Conservation (phyloP, 495 filamentous ascomycete species). For the Penicillium goetzii region DNA sequence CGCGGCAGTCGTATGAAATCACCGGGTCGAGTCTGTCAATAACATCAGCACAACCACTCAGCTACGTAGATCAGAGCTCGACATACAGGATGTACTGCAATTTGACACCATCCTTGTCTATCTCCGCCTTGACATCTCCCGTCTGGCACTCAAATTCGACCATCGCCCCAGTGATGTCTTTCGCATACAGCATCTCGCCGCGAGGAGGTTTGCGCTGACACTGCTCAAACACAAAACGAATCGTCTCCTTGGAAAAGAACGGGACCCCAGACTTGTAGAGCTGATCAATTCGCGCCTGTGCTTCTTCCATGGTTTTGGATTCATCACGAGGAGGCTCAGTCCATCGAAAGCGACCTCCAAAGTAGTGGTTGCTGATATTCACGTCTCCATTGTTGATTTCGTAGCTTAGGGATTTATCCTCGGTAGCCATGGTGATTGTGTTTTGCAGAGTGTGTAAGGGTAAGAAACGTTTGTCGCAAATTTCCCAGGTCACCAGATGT, state of each 20-base stretch:
- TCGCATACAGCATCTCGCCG: conserved; percentile 16
- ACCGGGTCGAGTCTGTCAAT: conserved; percentile 12
- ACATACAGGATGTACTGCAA: conserved; percentile 14
- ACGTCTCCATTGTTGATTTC: background rate
- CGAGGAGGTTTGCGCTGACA: conserved; percentile 9
- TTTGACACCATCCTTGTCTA: background rate
- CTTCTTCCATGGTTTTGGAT: conserved; percentile 20
- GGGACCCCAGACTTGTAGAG: conserved; percentile 21
- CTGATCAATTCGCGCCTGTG: conserved; percentile 18
- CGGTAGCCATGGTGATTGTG: background rate
- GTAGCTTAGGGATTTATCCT: background rate
- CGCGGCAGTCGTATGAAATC: conserved; percentile 17
- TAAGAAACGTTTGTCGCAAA: background rate
- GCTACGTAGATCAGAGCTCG: background rate
- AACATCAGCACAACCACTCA: background rate
- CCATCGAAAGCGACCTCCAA: background rate
- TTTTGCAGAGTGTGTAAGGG: background rate
- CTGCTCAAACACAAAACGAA: conserved; percentile 19
- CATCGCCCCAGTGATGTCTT: conserved; percentile 17
- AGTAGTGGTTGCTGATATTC: conserved; percentile 2
- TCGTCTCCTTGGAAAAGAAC: conserved; percentile 26
- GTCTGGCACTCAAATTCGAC: conserved; percentile 13
- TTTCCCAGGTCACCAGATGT: background rate
- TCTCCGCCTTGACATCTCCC: background rate
- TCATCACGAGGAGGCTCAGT: background rate